Evolutionary conservation across 129 eudicot species (phyloP).

Genomic region (sunflower (Helianthus annuus)): HanXRQr2.0-SUNRISE NC_035444.2:34392701-34393200

Average conservation of each 20-base stretch:
- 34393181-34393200: neutral
- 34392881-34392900: too few species aligned
- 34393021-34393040: conserved; percentile 33
- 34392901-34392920: too few species aligned
- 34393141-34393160: neutral
- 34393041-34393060: conserved; percentile 22
- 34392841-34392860: too few species aligned
- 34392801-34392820: too few species aligned
- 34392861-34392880: too few species aligned
- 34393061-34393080: conserved; percentile 46
- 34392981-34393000: conserved; percentile 18
- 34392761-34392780: too few species aligned
- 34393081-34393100: conserved; percentile 26
- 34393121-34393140: conserved; percentile 35
- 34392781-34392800: too few species aligned
- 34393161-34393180: neutral
- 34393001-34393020: conserved; percentile 31
- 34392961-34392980: conserved; percentile 24
- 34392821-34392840: too few species aligned
- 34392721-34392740: too few species aligned
- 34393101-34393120: conserved; percentile 28
- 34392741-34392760: too few species aligned
- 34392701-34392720: too few species aligned
- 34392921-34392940: too few species aligned
- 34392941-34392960: neutral